Conservation (phyloP, 2,329 filamentous ascomycete genomes). For the Laburnicola sp. region DNA sequence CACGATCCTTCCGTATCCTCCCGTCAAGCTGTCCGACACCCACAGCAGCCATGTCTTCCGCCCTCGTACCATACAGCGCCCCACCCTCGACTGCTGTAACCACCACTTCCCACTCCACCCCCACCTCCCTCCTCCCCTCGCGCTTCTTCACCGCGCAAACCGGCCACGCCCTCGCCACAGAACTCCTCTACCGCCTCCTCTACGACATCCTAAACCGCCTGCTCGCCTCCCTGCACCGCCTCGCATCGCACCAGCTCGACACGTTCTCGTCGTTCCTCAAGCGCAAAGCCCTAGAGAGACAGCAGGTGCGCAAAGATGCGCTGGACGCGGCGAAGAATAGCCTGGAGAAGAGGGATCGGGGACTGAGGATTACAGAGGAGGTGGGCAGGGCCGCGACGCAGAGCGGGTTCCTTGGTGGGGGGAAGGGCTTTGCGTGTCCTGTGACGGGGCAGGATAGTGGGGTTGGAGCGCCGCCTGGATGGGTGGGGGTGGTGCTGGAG, state of each 20-base stretch:
- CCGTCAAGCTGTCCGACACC: too few relatives aligned
- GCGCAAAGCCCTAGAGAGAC: slow-evolving; percentile 23
- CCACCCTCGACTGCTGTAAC: not conserved
- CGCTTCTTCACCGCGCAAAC: slow-evolving; percentile 23
- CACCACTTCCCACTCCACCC: slow-evolving; percentile 5
- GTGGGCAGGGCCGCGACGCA: slow-evolving; percentile 23
- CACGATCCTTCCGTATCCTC: too few relatives aligned
- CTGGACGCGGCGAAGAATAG: not conserved
- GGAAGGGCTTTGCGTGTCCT: slow-evolving; percentile 6
- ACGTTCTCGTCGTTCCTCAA: slow-evolving; percentile 30
- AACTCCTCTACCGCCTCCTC: slow-evolving; percentile 37
- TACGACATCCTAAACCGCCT: slow-evolving; percentile 34
- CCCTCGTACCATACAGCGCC: slow-evolving; percentile 20
- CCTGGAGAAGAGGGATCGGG: slow-evolving; percentile 1
- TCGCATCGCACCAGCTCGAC: slow-evolving; percentile 29
- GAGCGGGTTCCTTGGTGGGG: slow-evolving; percentile 12
- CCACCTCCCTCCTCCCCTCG: slow-evolving; percentile 11
- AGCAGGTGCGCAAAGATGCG: slow-evolving; percentile 4
- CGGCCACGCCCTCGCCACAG: slow-evolving; percentile 33
- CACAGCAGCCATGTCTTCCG: not conserved
- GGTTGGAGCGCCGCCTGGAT: slow-evolving; percentile 21
- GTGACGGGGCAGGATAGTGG: slow-evolving; percentile 5
- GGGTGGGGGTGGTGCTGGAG: slow-evolving; percentile 30
- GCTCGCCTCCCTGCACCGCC: slow-evolving; percentile 25
- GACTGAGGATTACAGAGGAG: slow-evolving; percentile 23